phyloP scores from a whole-genome alignment of 768 basidiomycete genomes.

The Obba rivulosa region DNA sequence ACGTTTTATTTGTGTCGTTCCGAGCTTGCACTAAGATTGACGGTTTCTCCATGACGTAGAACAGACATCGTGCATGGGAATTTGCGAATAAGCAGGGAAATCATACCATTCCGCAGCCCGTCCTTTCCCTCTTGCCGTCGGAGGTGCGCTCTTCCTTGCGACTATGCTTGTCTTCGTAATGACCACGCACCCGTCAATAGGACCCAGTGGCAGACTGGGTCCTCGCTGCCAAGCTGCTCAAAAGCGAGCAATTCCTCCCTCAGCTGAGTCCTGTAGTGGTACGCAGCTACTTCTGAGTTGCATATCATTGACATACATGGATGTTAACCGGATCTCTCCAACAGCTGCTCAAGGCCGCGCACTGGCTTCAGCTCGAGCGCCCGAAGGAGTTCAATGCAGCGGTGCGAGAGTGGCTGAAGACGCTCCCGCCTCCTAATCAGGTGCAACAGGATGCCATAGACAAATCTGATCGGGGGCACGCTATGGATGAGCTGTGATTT shows the following conservation, averaged over 20 bases:
- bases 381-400: constrained; percentile 46
- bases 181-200: constrained; percentile 13
- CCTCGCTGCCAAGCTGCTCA: constrained; percentile 21
- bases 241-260: constrained; percentile 28
- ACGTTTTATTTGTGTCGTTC: neutral
- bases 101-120: constrained; percentile 36
- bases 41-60: constrained; percentile 21
- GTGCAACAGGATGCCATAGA: constrained; percentile 9
- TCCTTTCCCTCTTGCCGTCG: constrained; percentile 36
- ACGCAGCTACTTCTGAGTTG: neutral
- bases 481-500: constrained; percentile 31
- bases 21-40: neutral
- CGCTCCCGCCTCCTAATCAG: constrained; percentile 1
- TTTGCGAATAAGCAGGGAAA: constrained; percentile 37
- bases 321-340: neutral
- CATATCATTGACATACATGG: neutral
- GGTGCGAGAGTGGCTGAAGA: constrained; percentile 47
- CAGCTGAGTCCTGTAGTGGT: constrained; percentile 29
- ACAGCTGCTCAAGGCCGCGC: constrained; percentile 48
- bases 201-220: constrained; percentile 44
- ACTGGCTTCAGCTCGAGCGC: constrained; percentile 67
- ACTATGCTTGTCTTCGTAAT: neutral
- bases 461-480: constrained; percentile 11
- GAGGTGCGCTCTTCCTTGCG: constrained; percentile 18
- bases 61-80: constrained; percentile 32